Base-by-base conservation (phyloP, 75 land plant species). In the Picea glauca region DNA sequence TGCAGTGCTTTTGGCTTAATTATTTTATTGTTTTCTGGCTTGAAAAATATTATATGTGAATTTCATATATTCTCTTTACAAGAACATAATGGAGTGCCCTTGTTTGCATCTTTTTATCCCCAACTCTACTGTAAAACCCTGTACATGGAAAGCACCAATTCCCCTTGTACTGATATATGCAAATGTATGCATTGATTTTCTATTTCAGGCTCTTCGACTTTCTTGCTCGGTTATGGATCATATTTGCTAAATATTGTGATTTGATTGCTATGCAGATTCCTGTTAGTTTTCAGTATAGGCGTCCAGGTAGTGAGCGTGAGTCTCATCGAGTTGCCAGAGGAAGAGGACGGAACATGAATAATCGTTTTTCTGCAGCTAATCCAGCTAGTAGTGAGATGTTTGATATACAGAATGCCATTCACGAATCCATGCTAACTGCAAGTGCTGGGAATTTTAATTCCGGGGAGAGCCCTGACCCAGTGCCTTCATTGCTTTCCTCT, bases 241-340 rank as follows among this genome's bases (percentile, higher is more conserved):
- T 33, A 70, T 70, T n/a, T 70, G 50, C 20, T n/a, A 40, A 70
- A 14, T 20, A 40, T 18, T 40, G 20, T 70, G 54, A 40, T 70
- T 70, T 8, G 3, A 18, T 20, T 70, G 50, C 6, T 33, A 11
- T 75, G 8, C 84, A 97, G 98, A 89, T 97, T 79, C 99, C 99
- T 68, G 94, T 89, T 13, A 93, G 92, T 77, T 94, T 94, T 67
- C 84, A 91, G 33, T 97, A 89, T 77, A 81, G 98, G 58, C 81
- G 96, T 46, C 20, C 59, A 32, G 78, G 70, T 79, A 80, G 66
- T 62, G 90, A 87, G 40, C 84, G 76, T 58, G 87, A 83, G 32
- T 54, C 76, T 57, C 82, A 58, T n/a, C 87, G 79, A 18, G 82
- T 87, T 65, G 85, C 90, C 46, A 84, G 92, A 58, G 84, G 87